Evolutionary conservation across 306 rosid genomes (phyloP).

Genomic region (Prunus kanzakura): DNA sequence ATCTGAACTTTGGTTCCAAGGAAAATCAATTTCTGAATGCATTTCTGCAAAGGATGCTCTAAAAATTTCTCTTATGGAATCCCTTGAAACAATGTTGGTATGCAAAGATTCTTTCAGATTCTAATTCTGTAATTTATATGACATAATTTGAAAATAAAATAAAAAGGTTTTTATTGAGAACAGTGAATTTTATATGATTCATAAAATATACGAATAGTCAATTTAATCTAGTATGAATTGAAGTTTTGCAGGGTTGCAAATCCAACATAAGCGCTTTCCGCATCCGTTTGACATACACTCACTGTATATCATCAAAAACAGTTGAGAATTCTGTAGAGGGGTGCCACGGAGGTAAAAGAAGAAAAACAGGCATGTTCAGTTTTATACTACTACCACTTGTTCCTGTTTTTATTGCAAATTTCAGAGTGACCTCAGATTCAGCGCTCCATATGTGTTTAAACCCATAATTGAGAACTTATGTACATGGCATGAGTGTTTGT

Average conservation of each 20-base stretch:
- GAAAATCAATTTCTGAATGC: slow-evolving; percentile 33
- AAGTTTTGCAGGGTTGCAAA: slow-evolving; percentile 63
- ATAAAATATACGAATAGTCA: not conserved
- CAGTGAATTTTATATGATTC: not conserved
- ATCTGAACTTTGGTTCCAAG: slow-evolving; percentile 62
- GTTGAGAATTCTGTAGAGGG: slow-evolving; percentile 31
- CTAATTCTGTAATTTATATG: not conserved
- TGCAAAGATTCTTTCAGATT: slow-evolving; percentile 22
- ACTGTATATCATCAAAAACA: slow-evolving; percentile 28
- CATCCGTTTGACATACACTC: slow-evolving; percentile 62
- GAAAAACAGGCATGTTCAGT: slow-evolving; percentile 57
- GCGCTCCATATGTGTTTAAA: not conserved
- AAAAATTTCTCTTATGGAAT: slow-evolving; percentile 41
- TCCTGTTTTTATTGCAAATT: not conserved
- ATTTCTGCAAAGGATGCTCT: slow-evolving; percentile 75
- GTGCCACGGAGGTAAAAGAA: slow-evolving; percentile 52
- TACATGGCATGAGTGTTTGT: not conserved
- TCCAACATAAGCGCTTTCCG: slow-evolving; percentile 48
- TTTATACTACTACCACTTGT: not conserved
- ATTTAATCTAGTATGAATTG: slow-evolving; percentile 23
- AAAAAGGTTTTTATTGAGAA: too few species aligned
- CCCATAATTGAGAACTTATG: not conserved
- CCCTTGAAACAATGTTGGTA: slow-evolving; percentile 68
- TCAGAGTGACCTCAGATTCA: not conserved
- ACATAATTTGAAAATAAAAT: not conserved